A percentile compares a stretch with the other conserved stretches of the same genome.
Evolutionary conservation across 2,329 filamentous ascomycete species (phyloP).

Genomic region (Hypomyces rosellus): DNA sequence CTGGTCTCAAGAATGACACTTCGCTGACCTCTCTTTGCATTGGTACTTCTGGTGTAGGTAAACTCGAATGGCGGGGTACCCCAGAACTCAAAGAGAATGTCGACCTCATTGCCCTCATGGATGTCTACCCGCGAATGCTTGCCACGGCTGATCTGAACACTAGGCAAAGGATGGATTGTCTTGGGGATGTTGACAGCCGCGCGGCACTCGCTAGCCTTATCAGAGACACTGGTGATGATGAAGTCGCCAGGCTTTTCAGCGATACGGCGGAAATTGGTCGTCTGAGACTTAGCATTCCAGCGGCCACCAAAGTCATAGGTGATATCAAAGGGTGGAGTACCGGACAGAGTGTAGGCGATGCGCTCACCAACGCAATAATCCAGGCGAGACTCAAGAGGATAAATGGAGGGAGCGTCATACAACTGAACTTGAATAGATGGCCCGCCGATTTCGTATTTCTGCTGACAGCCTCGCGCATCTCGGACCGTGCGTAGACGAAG

Average conservation of each 20-base stretch:
- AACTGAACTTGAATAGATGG: slow-evolving; percentile 85
- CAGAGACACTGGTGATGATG: slow-evolving; percentile 76
- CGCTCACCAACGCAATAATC: slow-evolving; percentile 97
- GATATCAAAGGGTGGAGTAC: slow-evolving; percentile 86
- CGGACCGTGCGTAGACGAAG: slow-evolving; percentile 85
- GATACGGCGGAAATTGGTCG: slow-evolving; percentile 84
- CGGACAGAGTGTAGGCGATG: slow-evolving; percentile 84
- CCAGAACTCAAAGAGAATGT: slow-evolving; percentile 92
- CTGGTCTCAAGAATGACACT: slow-evolving; percentile 81
- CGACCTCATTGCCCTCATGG: slow-evolving; percentile 90
- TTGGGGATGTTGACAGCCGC: slow-evolving; percentile 73
- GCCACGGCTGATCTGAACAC: slow-evolving; percentile 83
- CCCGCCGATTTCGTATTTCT: slow-evolving; percentile 62
- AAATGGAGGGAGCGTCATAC: slow-evolving; percentile 87
- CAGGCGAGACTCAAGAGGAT: slow-evolving; percentile 72
- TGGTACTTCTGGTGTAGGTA: slow-evolving; percentile 88
- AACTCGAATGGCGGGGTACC: slow-evolving; percentile 97
- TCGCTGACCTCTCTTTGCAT: slow-evolving; percentile 71
- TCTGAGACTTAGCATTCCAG: slow-evolving; percentile 71
- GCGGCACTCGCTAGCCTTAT: slow-evolving; percentile 82
- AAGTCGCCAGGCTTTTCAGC: slow-evolving; percentile 89
- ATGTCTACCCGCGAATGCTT: slow-evolving; percentile 79
- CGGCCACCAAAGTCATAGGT: slow-evolving; percentile 82
- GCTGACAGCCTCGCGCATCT: slow-evolving; percentile 80
- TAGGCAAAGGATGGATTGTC: slow-evolving; percentile 84